Evolutionary conservation across 2,329 filamentous ascomycete genomes (phyloP), one percentile per base, ranked within the genome.

Genomic region (Verticillium longisporum): DNA sequence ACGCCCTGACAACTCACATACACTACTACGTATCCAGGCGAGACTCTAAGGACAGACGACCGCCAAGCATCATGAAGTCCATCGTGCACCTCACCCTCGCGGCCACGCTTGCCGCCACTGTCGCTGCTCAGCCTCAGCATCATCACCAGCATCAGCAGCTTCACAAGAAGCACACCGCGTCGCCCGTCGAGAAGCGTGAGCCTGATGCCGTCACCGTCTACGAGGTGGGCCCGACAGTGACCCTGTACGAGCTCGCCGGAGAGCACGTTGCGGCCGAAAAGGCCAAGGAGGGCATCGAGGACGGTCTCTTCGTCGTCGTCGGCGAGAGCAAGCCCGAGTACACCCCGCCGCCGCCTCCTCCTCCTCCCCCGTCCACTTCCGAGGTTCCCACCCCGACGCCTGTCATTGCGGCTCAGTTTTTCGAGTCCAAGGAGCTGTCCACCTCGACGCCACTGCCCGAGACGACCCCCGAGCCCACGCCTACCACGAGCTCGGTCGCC

Each of bases 221-320:
- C 60, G 81, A 87, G 58, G 78, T 82, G 50, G 84, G 82, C 53
- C 82, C 87, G 36, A 87, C 85, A 58, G 83, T 87, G 67, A 85
- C 88, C 61, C 83, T 88, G 61, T 97, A 93, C 76, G 82, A 88
- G 71, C 78, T 93, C 60, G 84, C 89, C 63, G 88, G 88, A 63
- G 68, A 86, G 69, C 65, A 77, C 37, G 82, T 96, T 67, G 78
- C 80, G 59, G 75, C 83, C 63, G 75, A 83, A 0, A 83, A 92
- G 63, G 92, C 92, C 60, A 82, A 88, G 76, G 72, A 84, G 60
- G 91, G 92, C 65, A 82, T 98, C 67, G 77, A 82, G 61, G 83
- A 88, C 64, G 90, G 92, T 59, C 83, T 84, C 56, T 95, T 86
- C 78, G 80, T 88, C 56, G 78, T 90, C 57, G 78, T 89, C 55